phyloP scores from a whole-genome alignment of 805 yeast species.

The Monosporozyma unispora region DNA sequence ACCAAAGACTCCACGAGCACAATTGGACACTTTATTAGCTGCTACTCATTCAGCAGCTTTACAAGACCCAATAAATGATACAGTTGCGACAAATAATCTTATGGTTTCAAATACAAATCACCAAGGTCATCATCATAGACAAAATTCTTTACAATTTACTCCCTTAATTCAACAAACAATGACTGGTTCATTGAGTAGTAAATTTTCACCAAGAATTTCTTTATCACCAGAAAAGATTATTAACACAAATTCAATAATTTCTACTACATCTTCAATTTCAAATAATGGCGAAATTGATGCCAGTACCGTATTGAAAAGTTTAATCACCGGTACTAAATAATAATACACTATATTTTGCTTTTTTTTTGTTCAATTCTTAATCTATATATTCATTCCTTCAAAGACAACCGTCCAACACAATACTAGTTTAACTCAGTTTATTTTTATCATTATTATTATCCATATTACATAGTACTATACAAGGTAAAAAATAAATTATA shows the following conservation, averaged over 20 bases:
- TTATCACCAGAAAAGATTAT: conserved; percentile 8
- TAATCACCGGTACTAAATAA: conserved; percentile 13
- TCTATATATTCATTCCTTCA: not conserved
- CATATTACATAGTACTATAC: not conserved
- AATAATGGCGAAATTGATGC: conserved; percentile 18
- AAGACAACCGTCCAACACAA: not conserved
- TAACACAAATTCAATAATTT: conserved; percentile 1
- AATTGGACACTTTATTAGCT: conserved; percentile 9
- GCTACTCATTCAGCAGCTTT: not conserved
- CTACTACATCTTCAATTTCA: conserved; percentile 5
- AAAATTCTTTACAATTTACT: conserved; percentile 20
- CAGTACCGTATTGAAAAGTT: conserved; percentile 22
- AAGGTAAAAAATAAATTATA: not conserved
- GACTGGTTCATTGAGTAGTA: conserved; percentile 23
- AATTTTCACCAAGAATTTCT: conserved; percentile 9
- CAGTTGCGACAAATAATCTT: not conserved
- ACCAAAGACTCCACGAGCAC: conserved; percentile 4
- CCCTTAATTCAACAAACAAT: conserved; percentile 29
- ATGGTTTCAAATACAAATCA: conserved; percentile 2
- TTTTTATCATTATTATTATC: not conserved
- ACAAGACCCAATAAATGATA: not conserved
- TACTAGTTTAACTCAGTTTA: not conserved
- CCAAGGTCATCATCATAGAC: conserved; percentile 17
- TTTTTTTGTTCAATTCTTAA: not conserved
- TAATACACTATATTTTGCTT: not conserved